Evolutionary conservation across 2,329 filamentous ascomycete genomes (phyloP).

Genomic region (Aspergillus bombycis): DNA sequence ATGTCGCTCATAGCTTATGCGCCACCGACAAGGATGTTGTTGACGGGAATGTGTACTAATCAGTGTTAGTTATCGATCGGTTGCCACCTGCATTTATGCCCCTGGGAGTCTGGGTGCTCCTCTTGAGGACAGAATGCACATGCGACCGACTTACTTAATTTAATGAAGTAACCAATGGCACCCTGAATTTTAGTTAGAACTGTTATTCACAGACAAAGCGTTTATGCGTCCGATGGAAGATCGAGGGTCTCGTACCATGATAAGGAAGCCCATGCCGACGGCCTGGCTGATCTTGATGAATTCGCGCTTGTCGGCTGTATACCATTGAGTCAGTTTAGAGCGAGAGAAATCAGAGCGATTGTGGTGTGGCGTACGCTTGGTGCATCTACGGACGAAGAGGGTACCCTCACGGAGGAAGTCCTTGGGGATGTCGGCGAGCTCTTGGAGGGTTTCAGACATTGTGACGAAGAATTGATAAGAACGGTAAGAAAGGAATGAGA

Average conservation of each 20-base stretch:
- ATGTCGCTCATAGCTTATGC: slow-evolving; percentile 31
- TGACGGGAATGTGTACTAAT: slow-evolving; percentile 54
- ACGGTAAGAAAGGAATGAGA: neutral
- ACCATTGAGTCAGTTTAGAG: slow-evolving; percentile 8
- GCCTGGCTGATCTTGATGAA: slow-evolving; percentile 65
- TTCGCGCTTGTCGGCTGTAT: slow-evolving; percentile 59
- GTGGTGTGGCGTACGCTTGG: slow-evolving; percentile 25
- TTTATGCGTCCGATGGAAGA: neutral
- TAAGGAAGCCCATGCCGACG: slow-evolving; percentile 62
- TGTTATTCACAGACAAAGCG: neutral
- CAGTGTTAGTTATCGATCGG: slow-evolving; percentile 18
- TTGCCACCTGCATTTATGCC: neutral
- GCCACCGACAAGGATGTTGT: slow-evolving; percentile 55
- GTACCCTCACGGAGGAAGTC: slow-evolving; percentile 27
- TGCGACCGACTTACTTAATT: slow-evolving; percentile 54
- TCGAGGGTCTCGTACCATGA: slow-evolving; percentile 46
- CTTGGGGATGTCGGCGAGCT: slow-evolving; percentile 28
- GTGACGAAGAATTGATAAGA: slow-evolving; percentile 3
- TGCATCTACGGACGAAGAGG: slow-evolving; percentile 27
- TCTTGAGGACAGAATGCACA: neutral
- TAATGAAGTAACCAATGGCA: slow-evolving; percentile 62
- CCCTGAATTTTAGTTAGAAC: slow-evolving; percentile 4
- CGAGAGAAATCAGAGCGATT: neutral
- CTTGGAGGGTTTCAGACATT: slow-evolving; percentile 29
- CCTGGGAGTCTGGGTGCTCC: neutral